A percentile compares a stretch with the other conserved stretches of the same genome.
These are phyloP conservation scores for Truncatella angustata DNA, from an alignment of 2,329 filamentous ascomycete species.

Conservation along the genomic window DNA sequence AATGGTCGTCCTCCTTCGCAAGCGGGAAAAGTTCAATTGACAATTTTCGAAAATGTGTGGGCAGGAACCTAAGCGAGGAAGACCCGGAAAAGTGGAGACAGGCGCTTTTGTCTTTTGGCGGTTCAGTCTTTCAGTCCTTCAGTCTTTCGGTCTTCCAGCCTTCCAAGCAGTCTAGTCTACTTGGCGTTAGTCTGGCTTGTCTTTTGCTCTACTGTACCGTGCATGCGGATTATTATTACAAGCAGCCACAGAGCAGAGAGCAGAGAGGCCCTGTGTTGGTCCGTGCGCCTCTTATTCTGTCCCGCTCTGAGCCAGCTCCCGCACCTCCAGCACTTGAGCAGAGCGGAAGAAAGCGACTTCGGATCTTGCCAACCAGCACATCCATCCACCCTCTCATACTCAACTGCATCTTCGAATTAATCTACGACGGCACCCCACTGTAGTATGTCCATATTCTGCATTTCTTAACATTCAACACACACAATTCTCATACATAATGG, in stretches of 20 bases:
- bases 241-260: neutral
- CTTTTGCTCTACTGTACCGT: too few species aligned
- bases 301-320: too few species aligned
- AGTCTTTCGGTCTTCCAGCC: too few species aligned
- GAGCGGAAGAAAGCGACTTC: neutral
- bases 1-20: neutral
- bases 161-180: too few species aligned
- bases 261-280: neutral
- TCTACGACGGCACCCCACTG: too few species aligned
- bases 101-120: neutral
- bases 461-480: neutral
- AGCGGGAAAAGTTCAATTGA: conserved; percentile 8
- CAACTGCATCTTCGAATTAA: too few species aligned
- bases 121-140: too few species aligned
- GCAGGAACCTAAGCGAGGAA: conserved; percentile 10
- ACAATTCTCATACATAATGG: conserved; percentile 35
- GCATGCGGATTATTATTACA: too few species aligned
- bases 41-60: conserved; percentile 9
- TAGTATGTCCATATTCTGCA: too few species aligned
- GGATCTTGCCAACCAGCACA: neutral
- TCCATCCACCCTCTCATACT: too few species aligned
- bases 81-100: conserved; percentile 8
- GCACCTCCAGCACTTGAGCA: too few species aligned
- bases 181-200: too few species aligned
- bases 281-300: neutral